Percentiles rank a stretch among this genome's conserved stretches.
Evolutionary conservation across 73 alveolate genomes (phyloP).

Genomic region (Urostyla sp.): DNA sequence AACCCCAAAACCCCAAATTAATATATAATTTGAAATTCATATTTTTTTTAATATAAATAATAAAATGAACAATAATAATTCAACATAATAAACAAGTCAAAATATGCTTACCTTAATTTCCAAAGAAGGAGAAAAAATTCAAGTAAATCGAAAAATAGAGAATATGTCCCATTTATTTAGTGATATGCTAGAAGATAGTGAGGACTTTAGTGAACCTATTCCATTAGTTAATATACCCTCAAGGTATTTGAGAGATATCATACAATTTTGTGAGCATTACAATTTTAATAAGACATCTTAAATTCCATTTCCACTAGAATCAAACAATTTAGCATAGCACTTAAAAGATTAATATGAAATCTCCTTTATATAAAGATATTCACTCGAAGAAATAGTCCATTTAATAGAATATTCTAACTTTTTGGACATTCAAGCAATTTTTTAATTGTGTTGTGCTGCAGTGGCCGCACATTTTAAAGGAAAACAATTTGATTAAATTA

Average conservation of each 20-base stretch:
- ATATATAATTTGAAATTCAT: no score
- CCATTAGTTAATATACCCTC: slow-evolving; percentile 2
- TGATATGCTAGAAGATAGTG: slow-evolving; percentile 41
- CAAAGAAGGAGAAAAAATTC: slow-evolving; percentile 51
- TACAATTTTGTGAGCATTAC: slow-evolving; percentile 52
- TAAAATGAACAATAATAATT: no score
- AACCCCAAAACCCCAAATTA: no score
- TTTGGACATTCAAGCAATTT: slow-evolving; percentile 48
- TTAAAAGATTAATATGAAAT: slow-evolving; percentile 39
- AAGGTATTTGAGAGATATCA: slow-evolving; percentile 1
- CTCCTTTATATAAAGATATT: slow-evolving; percentile 9
- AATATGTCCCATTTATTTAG: slow-evolving; percentile 41
- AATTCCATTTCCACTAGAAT: slow-evolving; percentile 53
- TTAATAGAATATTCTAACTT: slow-evolving; percentile 43
- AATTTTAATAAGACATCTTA: neutral
- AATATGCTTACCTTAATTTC: slow-evolving; percentile 46
- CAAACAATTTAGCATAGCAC: slow-evolving; percentile 33
- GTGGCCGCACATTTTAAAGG: slow-evolving; percentile 45
- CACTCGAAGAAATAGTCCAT: slow-evolving; percentile 13
- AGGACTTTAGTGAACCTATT: slow-evolving; percentile 12
- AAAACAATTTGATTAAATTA: slow-evolving; percentile 26
- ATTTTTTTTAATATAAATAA: no score
- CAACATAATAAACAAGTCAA: no score
- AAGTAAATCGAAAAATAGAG: neutral
- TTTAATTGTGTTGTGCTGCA: slow-evolving; percentile 57